Percentiles rank a stretch among this genome's conserved stretches.
Evolutionary conservation across 1,284 basidiomycete genomes (phyloP).

Genomic region (Moniliella sp.): DNA sequence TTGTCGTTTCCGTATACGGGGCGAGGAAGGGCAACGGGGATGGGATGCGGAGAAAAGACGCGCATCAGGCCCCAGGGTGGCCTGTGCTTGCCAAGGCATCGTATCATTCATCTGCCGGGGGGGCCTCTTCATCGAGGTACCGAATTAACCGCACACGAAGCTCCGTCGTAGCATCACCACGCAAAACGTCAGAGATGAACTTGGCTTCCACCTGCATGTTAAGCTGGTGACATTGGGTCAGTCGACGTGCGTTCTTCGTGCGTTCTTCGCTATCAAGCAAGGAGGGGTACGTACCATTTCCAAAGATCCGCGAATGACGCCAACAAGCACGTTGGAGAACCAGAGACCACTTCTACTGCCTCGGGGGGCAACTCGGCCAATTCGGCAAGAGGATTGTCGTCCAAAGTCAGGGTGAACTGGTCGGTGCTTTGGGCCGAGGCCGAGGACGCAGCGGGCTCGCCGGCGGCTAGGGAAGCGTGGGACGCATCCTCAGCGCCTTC

Average conservation of each 20-base stretch:
- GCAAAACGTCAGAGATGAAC: constrained; percentile 69
- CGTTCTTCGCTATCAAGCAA: no score
- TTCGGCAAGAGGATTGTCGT: constrained; percentile 88
- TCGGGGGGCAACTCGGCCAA: constrained; percentile 95
- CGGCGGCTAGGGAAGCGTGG: no score
- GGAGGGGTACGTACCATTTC: constrained; percentile 95
- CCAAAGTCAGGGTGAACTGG: constrained; percentile 64
- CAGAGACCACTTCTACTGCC: constrained; percentile 51
- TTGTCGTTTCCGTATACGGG: no score
- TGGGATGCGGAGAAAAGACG: no score
- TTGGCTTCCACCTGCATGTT: constrained; percentile 83
- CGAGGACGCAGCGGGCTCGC: background rate
- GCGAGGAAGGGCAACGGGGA: no score
- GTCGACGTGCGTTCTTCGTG: background rate
- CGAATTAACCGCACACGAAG: constrained; percentile 71
- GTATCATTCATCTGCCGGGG: constrained; percentile 34
- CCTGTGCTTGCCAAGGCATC: no score
- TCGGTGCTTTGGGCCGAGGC: background rate
- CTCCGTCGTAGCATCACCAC: constrained; percentile 84
- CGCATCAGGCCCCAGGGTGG: no score
- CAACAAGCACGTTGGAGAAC: constrained; percentile 88
- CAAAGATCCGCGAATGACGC: constrained; percentile 70
- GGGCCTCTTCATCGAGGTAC: constrained; percentile 70
- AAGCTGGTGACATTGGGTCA: constrained; percentile 42
- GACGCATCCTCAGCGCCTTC: no score